A percentile compares a stretch with the other conserved stretches of the same genome.
Conservation (phyloP, 192 early-diverging fungal species). For the Helicostylum pulchrum region DNA sequence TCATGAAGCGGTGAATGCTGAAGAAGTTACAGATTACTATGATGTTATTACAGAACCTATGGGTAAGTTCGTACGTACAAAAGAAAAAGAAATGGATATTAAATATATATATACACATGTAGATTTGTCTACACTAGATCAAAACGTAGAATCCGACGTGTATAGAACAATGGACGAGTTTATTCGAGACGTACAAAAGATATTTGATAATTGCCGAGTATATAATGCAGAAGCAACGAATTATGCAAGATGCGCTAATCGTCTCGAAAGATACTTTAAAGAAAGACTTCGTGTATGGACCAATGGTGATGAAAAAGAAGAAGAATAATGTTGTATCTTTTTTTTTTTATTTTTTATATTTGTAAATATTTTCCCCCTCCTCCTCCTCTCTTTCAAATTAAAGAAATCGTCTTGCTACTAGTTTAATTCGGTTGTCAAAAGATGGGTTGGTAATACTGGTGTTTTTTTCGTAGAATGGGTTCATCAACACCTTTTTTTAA, state of each 20-base stretch:
- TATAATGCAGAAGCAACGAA: constrained; percentile 88
- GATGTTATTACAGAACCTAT: constrained; percentile 95
- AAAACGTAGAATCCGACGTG: constrained; percentile 80
- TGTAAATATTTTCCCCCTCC: too few relatives aligned
- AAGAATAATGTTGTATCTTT: constrained; percentile 1
- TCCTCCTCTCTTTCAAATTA: constrained; percentile 15
- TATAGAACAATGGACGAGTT: constrained; percentile 86
- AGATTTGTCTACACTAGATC: constrained; percentile 79
- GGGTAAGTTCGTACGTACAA: constrained; percentile 49
- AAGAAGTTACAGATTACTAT: constrained; percentile 94
- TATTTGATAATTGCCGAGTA: constrained; percentile 87
- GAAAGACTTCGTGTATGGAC: constrained; percentile 58
- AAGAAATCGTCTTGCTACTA: constrained; percentile 72
- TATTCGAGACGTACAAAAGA: constrained; percentile 79
- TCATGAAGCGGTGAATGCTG: constrained; percentile 79
- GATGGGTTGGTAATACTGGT: constrained; percentile 69
- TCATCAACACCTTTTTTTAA: constrained; percentile 64
- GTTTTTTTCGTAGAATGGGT: constrained; percentile 89
- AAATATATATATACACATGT: constrained; percentile 10
- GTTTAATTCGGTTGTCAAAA: constrained; percentile 80
- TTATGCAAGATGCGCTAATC: constrained; percentile 78
- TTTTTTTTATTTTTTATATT: too few relatives aligned
- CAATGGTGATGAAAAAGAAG: not conserved
- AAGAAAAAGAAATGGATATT: not conserved
- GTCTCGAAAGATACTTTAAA: constrained; percentile 75